A percentile compares a stretch with the other conserved stretches of the same genome.
phyloP scores from a whole-genome alignment of 805 yeast genomes.

The Spathaspora boniae region DNA sequence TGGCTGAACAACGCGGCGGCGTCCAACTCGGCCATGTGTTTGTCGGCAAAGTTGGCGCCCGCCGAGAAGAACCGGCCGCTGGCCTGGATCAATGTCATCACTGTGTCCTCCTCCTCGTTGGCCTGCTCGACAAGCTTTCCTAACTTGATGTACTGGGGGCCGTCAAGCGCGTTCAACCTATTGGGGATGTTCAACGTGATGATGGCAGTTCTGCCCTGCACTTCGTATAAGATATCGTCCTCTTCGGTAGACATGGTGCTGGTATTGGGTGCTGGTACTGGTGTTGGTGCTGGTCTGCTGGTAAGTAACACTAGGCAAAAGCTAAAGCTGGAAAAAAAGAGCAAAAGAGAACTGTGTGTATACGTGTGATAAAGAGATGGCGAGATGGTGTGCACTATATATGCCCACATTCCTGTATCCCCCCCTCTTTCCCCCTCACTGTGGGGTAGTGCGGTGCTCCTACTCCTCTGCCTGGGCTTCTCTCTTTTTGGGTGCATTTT shows the following conservation, averaged over 20 bases:
- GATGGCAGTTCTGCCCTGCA: slow-evolving; percentile 48
- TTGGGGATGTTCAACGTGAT: slow-evolving; percentile 65
- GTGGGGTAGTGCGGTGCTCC: too few relatives aligned
- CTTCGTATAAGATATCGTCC: slow-evolving; percentile 36
- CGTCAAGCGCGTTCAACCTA: slow-evolving; percentile 63
- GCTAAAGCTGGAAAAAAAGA: background rate
- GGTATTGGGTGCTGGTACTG: background rate
- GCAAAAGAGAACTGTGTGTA: too few relatives aligned
- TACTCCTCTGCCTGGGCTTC: too few relatives aligned
- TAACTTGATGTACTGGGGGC: slow-evolving; percentile 58
- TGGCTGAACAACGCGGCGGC: slow-evolving; percentile 30
- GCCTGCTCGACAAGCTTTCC: slow-evolving; percentile 61
- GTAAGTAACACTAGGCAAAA: background rate
- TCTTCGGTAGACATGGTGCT: slow-evolving; percentile 14
- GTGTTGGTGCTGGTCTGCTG: background rate
- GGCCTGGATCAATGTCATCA: slow-evolving; percentile 63
- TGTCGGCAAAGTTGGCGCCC: slow-evolving; percentile 69
- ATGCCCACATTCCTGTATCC: too few relatives aligned
- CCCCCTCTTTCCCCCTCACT: too few relatives aligned
- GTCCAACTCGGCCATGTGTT: slow-evolving; percentile 26
- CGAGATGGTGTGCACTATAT: too few relatives aligned
- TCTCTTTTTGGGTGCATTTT: too few relatives aligned
- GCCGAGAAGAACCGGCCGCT: slow-evolving; percentile 78
- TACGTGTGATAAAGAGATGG: too few relatives aligned
- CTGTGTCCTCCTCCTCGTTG: slow-evolving; percentile 56